These are phyloP conservation scores for Metarhizium robertsii DNA, from an alignment of 2,329 filamentous ascomycete genomes.

Conservation along the genomic window DNA sequence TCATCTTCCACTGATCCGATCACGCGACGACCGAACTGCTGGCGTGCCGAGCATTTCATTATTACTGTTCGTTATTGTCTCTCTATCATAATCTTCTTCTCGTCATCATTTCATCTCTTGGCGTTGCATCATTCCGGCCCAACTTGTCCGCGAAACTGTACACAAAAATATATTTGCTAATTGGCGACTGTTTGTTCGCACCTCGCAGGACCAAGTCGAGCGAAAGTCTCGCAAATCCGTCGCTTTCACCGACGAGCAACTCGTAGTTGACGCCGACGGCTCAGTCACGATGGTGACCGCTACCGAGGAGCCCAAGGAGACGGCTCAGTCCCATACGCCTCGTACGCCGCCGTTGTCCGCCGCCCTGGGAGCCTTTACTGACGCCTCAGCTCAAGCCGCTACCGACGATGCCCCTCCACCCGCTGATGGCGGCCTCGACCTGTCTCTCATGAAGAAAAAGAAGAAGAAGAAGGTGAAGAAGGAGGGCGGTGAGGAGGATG, in stretches of 20 bases:
- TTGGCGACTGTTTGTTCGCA: neutral
- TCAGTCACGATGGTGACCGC: slow-evolving; percentile 69
- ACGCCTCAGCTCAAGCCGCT: slow-evolving; percentile 31
- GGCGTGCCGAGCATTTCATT: neutral
- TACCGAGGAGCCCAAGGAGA: slow-evolving; percentile 66
- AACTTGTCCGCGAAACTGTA: neutral
- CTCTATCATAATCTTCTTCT: neutral
- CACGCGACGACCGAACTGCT: neutral
- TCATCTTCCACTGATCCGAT: neutral
- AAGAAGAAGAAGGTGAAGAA: slow-evolving; percentile 73
- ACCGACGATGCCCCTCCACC: slow-evolving; percentile 35
- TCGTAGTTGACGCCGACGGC: slow-evolving; percentile 84
- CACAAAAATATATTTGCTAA: neutral
- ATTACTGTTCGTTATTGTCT: slow-evolving; percentile 2
- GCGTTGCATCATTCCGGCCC: neutral
- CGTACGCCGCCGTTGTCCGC: slow-evolving; percentile 53
- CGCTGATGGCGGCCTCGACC: slow-evolving; percentile 44
- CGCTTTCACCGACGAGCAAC: slow-evolving; percentile 79
- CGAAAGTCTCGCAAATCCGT: slow-evolving; percentile 85
- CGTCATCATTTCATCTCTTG: neutral
- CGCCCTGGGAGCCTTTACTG: slow-evolving; percentile 47
- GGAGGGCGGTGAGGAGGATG: slow-evolving; percentile 53
- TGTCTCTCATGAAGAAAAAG: slow-evolving; percentile 74
- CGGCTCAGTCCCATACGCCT: slow-evolving; percentile 69
- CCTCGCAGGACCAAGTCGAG: slow-evolving; percentile 27